Evolutionary conservation across 139 green algal species (phyloP).

Genomic region (Coccomyxa sp.): DNA sequence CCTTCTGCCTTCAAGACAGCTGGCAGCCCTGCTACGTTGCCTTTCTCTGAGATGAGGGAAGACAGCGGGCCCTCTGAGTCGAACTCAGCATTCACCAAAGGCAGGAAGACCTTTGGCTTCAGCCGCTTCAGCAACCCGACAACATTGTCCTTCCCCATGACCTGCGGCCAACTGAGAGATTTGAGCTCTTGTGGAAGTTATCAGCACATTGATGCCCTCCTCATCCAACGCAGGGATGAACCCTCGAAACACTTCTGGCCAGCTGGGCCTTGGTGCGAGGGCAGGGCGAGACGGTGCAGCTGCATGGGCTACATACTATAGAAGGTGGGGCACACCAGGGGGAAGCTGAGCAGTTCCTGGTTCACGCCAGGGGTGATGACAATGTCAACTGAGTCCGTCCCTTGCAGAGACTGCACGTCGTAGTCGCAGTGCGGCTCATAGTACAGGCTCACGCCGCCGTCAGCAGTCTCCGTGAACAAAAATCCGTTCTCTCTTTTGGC

Average conservation of each 20-base stretch:
- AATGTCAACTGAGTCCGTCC: constrained; percentile 43
- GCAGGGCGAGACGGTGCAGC: neutral
- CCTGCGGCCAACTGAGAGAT: constrained; percentile 7
- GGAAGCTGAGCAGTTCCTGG: constrained; percentile 41
- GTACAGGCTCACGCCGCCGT: constrained; percentile 43
- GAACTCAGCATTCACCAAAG: constrained; percentile 64
- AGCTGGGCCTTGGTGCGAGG: neutral
- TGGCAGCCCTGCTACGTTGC: constrained; percentile 3
- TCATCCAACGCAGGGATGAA: neutral
- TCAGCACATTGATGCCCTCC: neutral
- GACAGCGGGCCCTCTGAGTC: constrained; percentile 21
- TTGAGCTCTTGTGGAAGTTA: neutral
- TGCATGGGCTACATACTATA: neutral
- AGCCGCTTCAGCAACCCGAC: constrained; percentile 43
- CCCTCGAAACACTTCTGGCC: neutral
- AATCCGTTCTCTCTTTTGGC: constrained; percentile 57
- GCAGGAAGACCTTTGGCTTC: constrained; percentile 46
- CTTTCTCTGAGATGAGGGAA: neutral
- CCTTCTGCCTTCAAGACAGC: too few relatives aligned
- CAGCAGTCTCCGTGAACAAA: constrained; percentile 44
- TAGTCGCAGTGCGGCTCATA: constrained; percentile 76
- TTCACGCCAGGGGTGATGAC: constrained; percentile 54
- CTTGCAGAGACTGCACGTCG: constrained; percentile 18
- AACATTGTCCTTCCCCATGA: constrained; percentile 54
- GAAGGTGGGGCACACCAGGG: constrained; percentile 30